Percentiles rank a stretch among this genome's conserved stretches.
phyloP scores from a whole-genome alignment of 2,329 filamentous ascomycete genomes.

The Juglanconis oblonga region DNA sequence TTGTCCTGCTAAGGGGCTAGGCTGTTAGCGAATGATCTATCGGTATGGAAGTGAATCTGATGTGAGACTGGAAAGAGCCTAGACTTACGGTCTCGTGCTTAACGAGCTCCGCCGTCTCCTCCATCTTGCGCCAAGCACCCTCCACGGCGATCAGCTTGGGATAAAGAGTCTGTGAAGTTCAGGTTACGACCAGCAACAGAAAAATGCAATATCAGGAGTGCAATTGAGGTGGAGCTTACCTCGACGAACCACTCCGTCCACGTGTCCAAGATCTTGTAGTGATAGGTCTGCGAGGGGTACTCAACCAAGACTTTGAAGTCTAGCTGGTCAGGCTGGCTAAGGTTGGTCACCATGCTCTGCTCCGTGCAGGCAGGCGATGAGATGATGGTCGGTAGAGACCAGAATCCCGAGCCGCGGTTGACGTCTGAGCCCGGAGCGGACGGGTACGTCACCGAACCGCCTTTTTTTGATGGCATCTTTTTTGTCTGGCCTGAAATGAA shows the following conservation, averaged over 20 bases:
- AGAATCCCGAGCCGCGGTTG: constrained; percentile 3
- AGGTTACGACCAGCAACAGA: background rate
- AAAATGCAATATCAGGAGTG: background rate
- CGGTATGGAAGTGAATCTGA: background rate
- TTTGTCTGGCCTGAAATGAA: background rate
- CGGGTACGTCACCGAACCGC: constrained; percentile 1
- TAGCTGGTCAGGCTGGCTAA: background rate
- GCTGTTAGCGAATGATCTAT: background rate
- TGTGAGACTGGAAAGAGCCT: background rate
- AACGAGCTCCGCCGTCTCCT: background rate
- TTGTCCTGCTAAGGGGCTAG: background rate
- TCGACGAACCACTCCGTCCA: background rate
- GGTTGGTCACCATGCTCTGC: constrained; percentile 3
- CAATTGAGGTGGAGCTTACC: background rate
- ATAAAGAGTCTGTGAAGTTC: background rate
- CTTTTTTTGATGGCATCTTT: background rate
- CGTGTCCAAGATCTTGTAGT: background rate
- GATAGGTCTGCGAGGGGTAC: background rate
- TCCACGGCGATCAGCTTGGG: constrained; percentile 2
- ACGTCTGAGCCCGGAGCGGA: constrained; percentile 4
- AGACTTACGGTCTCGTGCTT: background rate
- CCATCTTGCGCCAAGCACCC: background rate
- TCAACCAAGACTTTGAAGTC: background rate
- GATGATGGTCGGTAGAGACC: constrained; percentile 4
- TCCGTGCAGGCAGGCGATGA: background rate